These are phyloP conservation scores for Rhizoclosmatium globosum DNA, from an alignment of 192 early-diverging fungal species.

Conservation along the genomic window DNA sequence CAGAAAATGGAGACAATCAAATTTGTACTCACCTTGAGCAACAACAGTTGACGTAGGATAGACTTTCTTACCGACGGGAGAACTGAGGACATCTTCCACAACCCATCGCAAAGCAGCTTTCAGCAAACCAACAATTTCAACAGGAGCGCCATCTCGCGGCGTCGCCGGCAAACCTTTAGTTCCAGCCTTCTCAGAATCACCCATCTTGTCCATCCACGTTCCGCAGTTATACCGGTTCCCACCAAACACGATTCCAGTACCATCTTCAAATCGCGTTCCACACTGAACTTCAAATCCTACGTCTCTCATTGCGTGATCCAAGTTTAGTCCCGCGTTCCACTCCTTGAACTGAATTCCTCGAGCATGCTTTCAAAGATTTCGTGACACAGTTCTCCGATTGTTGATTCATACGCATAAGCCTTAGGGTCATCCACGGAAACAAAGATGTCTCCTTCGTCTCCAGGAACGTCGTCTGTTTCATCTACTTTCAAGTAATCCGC, in stretches of 20 bases:
- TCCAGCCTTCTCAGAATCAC: conserved; percentile 91
- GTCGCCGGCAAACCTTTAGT: conserved; percentile 92
- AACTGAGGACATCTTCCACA: conserved; percentile 47
- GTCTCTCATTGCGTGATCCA: conserved; percentile 93
- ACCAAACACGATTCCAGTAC: conserved; percentile 83
- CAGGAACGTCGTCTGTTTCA: conserved; percentile 39
- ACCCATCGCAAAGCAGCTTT: conserved; percentile 90
- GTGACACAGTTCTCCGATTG: conserved; percentile 87
- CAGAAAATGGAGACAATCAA: neutral
- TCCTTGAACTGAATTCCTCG: conserved; percentile 92
- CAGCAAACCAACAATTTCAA: conserved; percentile 92
- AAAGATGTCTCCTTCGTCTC: conserved; percentile 40
- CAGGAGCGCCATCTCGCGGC: conserved; percentile 88
- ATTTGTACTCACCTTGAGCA: neutral
- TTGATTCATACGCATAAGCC: conserved; percentile 71
- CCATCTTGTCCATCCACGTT: conserved; percentile 99
- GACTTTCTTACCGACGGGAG: no score
- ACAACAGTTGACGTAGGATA: neutral
- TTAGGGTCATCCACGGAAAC: conserved; percentile 57
- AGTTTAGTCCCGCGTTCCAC: conserved; percentile 86
- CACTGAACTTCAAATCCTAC: conserved; percentile 89
- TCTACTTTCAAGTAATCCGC: conserved; percentile 39
- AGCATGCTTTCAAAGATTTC: conserved; percentile 93
- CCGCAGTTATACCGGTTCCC: conserved; percentile 96
- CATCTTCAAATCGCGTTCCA: conserved; percentile 70